Base-by-base conservation (phyloP, 1,284 basidiomycete genomes). In the Apiotrichum gracile region DNA sequence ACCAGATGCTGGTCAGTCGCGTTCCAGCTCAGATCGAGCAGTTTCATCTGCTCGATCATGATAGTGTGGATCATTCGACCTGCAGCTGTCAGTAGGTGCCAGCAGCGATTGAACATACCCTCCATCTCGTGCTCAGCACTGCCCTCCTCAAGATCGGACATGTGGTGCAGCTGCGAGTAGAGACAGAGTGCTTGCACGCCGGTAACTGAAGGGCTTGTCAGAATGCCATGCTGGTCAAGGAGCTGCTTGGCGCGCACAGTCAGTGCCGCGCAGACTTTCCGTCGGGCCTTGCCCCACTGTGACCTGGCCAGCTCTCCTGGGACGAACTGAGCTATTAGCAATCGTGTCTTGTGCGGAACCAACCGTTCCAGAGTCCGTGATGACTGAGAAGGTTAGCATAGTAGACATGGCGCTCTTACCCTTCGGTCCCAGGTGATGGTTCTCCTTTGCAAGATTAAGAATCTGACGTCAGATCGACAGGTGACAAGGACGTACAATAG, bases 181-280 rank as follows among this genome's bases (percentile, higher is more conserved):
- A 69, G 44, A 1, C 56, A 43, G 27, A 69, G 41, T 4, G 69
- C 65, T 49, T 69, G 68, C 14, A 66, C 42, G 13, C 69, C 69
- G 0, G 65, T 66, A 12, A 67, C 43, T 14, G 57, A 58, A 8
- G 69, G 69, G 35, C 49, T 55, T 4, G 62, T 52, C 26, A 66
- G 44, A 13, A 69, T 44, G 4, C 58, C 62, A 44, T 67, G 58
- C 3, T 47, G 31, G 43, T 69, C 67, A 34, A 69, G 65, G n/a
- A 71, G 51, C 14, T 51, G 38, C 35, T 60, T 48, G 1, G 66
- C 67, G 16, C 69, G 61, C 1, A 62, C 58, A 5, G 58, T 37
- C 4, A 71, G 60, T 14, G 65, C 69, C 37, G 55, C 60, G 51
- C 67, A 71, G 5, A 57, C 65, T 7, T 27, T 27, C 14, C 59